Base-by-base conservation (phyloP, 2,329 filamentous ascomycete species). In the Ophiostoma tasmaniense region DNA sequence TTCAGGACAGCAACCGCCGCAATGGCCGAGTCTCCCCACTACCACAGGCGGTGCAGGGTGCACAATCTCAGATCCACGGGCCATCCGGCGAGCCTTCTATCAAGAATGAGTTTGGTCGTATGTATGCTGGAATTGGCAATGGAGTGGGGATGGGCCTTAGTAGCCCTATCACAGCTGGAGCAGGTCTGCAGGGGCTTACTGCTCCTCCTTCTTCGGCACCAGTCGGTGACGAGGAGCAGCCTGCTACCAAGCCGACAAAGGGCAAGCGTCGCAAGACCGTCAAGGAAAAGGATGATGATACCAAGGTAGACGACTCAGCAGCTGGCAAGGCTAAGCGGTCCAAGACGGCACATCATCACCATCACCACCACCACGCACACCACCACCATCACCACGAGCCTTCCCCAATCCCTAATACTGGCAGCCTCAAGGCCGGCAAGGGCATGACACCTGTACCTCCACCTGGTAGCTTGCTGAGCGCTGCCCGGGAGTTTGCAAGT, bases 91-190 rank as follows among this genome's bases (percentile, higher is more conserved):
- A 97, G 77, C 90, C 92, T 13, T 90, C 90, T 61, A 96, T 97
- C 75, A 97, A 97, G 82, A 96, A 89, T 76, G 94, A 97, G 77
- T 93, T 97, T 76, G 93, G 93, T 35, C 89, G 92, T 71, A 96
- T 97, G 84, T 97, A 97, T 79, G 92, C 92, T 22, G 94, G 94
- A n/a, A 92, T 98, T 73, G 93, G 82, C 70, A 85, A 81, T 73
- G 85, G 82, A 71, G 82, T 85, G 39, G 82, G 79, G 71, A 71
- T 73, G 70, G 81, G 78, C 55, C 81, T 85, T 45, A 82, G 84
- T 17, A 86, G 84, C 73, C 84, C 85, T 1, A 80, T 82, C 2
- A 78, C 83, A 0, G 52, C 79, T 59, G 74, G 81, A 70, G 76
- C 78, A 3, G 78, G 79, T 55, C 73, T 82, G 50, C 81, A 22